Evolutionary conservation across 2,329 filamentous ascomycete species (phyloP).

Genomic region (Hymenoscyphus repandus): DNA sequence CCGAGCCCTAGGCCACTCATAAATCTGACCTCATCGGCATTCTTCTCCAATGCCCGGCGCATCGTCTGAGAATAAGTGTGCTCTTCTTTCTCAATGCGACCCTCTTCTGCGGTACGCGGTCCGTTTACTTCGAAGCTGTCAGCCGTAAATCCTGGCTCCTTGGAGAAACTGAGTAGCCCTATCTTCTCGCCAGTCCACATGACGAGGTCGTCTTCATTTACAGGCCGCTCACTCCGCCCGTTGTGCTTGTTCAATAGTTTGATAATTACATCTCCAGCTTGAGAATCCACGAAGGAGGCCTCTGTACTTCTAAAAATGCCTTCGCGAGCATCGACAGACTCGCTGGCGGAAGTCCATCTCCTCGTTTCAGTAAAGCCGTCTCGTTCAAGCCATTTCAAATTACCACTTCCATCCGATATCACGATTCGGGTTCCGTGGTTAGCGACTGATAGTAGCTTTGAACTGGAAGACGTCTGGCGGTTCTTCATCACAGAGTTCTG

Average conservation of each 20-base stretch:
- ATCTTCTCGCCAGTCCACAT: slow-evolving; percentile 86
- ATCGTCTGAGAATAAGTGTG: slow-evolving; percentile 63
- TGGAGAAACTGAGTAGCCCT: slow-evolving; percentile 64
- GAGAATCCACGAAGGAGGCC: slow-evolving; percentile 34
- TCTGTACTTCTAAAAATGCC: slow-evolving; percentile 47
- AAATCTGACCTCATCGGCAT: slow-evolving; percentile 75
- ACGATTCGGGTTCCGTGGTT: slow-evolving; percentile 79
- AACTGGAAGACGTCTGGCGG: slow-evolving; percentile 73
- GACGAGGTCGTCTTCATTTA: slow-evolving; percentile 64
- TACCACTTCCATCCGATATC: slow-evolving; percentile 77
- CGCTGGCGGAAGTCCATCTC: slow-evolving; percentile 49
- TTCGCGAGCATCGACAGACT: slow-evolving; percentile 40
- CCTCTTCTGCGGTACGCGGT: slow-evolving; percentile 37
- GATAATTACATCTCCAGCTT: slow-evolving; percentile 67
- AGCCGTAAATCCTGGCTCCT: slow-evolving; percentile 41
- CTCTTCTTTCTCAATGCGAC: slow-evolving; percentile 49
- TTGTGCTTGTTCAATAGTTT: slow-evolving; percentile 58
- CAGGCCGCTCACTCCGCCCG: slow-evolving; percentile 27
- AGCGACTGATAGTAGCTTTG: slow-evolving; percentile 75
- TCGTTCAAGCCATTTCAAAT: slow-evolving; percentile 85
- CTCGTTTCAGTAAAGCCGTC: slow-evolving; percentile 65
- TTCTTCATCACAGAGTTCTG: slow-evolving; percentile 62
- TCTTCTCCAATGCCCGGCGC: slow-evolving; percentile 67
- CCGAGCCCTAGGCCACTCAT: slow-evolving; percentile 56
- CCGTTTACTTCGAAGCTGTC: slow-evolving; percentile 45